Base-by-base conservation (phyloP, 2,329 filamentous ascomycete species). In the Diaporthe amygdali region DNA sequence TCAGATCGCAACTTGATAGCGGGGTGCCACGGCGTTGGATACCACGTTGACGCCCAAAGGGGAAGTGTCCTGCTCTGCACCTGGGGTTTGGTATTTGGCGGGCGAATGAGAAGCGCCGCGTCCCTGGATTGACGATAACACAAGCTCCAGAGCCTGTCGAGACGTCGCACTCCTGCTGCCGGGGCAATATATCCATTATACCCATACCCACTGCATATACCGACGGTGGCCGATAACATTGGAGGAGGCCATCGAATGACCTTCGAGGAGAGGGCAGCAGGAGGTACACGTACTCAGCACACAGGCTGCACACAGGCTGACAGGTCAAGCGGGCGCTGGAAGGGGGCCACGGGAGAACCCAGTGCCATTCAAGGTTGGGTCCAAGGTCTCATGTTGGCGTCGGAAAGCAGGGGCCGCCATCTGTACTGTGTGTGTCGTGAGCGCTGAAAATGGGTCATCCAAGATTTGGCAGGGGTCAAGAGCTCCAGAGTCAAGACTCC, bases 361-460 rank as follows among this genome's bases (percentile, higher is more conserved):
- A 6, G 25, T 51, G 32, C 10, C 52, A 27, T 52, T 20, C 59
- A 61, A 46, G 25, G 41, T 32, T 47, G 68, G 49, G 17, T 49
- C 61, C 52, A 34, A 59, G 68, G 64, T 72, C 63, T 66, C 69
- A 71, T 49, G 61, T 73, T 71, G 63, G 51, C 71, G 49, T 52
- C 71, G 66, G 69, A 55, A 66, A 71, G 69, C 71, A 73, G 59
- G 71, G 71, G 59, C 69, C 71, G 67, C 51, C 66, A 32, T 55
- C 55, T 59, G 71, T 69, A 47, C 66, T 47, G 44, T 64, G 59
- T 64, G 59, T 20, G 34, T 56, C n/a, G 66, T 68, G 32, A 49
- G 41, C 41, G 51, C 44, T 47, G 54, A 37, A 59, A 49, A 59
- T 68, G 66, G 66, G 66, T 68, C 66, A 6, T 49, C 52, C 52